Evolutionary conservation across 768 basidiomycete species (phyloP).

Genomic region (Chalciporus pseudorubinellus): DNA sequence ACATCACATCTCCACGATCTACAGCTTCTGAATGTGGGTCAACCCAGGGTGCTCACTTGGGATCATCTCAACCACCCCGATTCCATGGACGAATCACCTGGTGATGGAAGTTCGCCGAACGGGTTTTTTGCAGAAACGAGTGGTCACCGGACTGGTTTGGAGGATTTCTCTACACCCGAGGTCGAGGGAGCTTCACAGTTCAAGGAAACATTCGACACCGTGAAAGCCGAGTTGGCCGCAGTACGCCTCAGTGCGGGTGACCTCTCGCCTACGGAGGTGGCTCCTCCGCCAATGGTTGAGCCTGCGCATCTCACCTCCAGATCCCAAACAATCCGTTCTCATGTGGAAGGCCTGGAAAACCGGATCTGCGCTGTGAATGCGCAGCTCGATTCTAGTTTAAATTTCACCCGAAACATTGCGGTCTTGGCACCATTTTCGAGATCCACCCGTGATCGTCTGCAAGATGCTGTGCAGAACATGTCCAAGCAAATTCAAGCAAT

Average conservation of each 20-base stretch:
- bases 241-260: slow-evolving; percentile 36
- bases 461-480: slow-evolving; percentile 54
- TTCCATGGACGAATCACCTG: slow-evolving; percentile 35
- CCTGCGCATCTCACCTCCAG: slow-evolving; percentile 41
- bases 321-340: slow-evolving; percentile 53
- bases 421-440: slow-evolving; percentile 86
- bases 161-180: slow-evolving; percentile 49
- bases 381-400: slow-evolving; percentile 66
- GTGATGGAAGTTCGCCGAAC: slow-evolving; percentile 21
- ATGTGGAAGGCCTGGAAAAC: slow-evolving; percentile 63
- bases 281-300: slow-evolving; percentile 24
- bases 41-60: slow-evolving; percentile 37
- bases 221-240: slow-evolving; percentile 80
- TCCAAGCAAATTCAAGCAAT: slow-evolving; percentile 63
- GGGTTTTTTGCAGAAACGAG: slow-evolving; percentile 33
- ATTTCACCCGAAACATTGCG: slow-evolving; percentile 76
- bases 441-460: slow-evolving; percentile 75
- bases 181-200: slow-evolving; percentile 63
- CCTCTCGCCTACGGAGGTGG: slow-evolving; percentile 11
- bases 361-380: slow-evolving; percentile 51
- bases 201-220: slow-evolving; percentile 80
- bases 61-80: slow-evolving; percentile 40
- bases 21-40: slow-evolving; percentile 34
- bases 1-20: slow-evolving; percentile 77
- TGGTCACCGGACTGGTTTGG: slow-evolving; percentile 12